Percentiles rank a stretch among this genome's conserved stretches.
Conservation (phyloP, 1,139 yeast genomes). For the Suhomyces choctaworum region DNA sequence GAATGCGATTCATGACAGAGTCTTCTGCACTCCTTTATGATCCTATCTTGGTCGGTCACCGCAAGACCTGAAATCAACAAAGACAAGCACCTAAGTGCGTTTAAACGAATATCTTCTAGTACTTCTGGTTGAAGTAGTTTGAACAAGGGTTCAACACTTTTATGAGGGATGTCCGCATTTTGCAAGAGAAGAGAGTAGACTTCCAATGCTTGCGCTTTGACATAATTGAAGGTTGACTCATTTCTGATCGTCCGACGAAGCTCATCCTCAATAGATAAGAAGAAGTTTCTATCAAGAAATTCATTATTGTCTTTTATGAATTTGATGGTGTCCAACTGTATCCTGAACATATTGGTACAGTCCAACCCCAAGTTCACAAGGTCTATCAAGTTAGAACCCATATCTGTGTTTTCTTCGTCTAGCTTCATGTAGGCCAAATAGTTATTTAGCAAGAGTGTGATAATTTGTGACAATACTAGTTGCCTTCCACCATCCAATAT, state of each 20-base stretch:
- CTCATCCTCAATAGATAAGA: not conserved
- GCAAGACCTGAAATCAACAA: slow-evolving; percentile 5
- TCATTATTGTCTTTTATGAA: slow-evolving; percentile 22
- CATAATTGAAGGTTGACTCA: slow-evolving; percentile 38
- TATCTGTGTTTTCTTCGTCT: not conserved
- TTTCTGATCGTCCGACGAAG: slow-evolving; percentile 22
- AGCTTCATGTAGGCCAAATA: slow-evolving; percentile 9
- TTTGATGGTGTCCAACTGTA: slow-evolving; percentile 45
- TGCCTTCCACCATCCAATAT: slow-evolving; percentile 45
- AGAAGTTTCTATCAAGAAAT: not conserved
- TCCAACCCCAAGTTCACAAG: slow-evolving; percentile 31
- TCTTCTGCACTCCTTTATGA: slow-evolving; percentile 6
- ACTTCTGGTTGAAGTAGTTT: not conserved
- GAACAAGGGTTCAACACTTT: not conserved
- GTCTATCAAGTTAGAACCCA: slow-evolving; percentile 13
- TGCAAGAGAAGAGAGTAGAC: slow-evolving; percentile 26
- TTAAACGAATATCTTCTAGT: slow-evolving; percentile 11
- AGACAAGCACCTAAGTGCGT: slow-evolving; percentile 16
- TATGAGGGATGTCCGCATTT: not conserved
- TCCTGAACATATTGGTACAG: slow-evolving; percentile 47
- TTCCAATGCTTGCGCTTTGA: slow-evolving; percentile 43
- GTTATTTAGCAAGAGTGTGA: slow-evolving; percentile 26
- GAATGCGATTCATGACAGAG: slow-evolving; percentile 46
- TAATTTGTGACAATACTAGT: slow-evolving; percentile 37
- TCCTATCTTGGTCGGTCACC: slow-evolving; percentile 2